Evolutionary conservation across 108 stramenopile species (phyloP).

Genomic region (Nitzschia sp.): DNA sequence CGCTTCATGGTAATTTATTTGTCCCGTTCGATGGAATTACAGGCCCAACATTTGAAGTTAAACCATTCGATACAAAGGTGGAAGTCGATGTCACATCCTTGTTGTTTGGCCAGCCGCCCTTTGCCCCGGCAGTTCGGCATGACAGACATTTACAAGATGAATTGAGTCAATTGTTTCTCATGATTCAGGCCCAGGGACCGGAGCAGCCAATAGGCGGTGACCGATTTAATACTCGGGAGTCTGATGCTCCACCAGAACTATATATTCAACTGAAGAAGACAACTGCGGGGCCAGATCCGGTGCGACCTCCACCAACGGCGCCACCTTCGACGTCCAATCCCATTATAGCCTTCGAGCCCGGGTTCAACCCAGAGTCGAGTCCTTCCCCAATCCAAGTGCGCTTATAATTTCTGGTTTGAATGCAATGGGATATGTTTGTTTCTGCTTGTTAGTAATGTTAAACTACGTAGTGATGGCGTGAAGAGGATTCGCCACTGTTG

Average conservation of each 20-base stretch:
- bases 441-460: too few relatives aligned
- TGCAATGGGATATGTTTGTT: background rate
- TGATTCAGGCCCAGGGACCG: conserved; percentile 29
- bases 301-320: too few relatives aligned
- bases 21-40: conserved; percentile 10
- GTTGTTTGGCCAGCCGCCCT: conserved; percentile 25
- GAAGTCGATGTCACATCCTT: conserved; percentile 29
- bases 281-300: background rate
- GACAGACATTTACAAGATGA: background rate
- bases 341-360: too few relatives aligned
- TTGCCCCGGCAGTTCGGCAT: background rate
- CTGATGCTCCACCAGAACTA: conserved; percentile 7
- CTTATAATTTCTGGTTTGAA: background rate
- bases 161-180: conserved; percentile 10
- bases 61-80: conserved; percentile 5
- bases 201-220: conserved; percentile 22
- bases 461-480: too few relatives aligned
- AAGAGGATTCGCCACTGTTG: too few relatives aligned
- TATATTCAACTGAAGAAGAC: conserved; percentile 7
- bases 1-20: conserved; percentile 13
- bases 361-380: too few relatives aligned
- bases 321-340: too few relatives aligned
- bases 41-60: conserved; percentile 23
- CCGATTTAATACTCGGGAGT: conserved; percentile 20
- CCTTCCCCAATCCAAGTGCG: background rate